A percentile compares a stretch with the other conserved stretches of the same genome.
Conservation (phyloP, 2,329 filamentous ascomycete genomes). For the Botryosphaeria agaves region DNA sequence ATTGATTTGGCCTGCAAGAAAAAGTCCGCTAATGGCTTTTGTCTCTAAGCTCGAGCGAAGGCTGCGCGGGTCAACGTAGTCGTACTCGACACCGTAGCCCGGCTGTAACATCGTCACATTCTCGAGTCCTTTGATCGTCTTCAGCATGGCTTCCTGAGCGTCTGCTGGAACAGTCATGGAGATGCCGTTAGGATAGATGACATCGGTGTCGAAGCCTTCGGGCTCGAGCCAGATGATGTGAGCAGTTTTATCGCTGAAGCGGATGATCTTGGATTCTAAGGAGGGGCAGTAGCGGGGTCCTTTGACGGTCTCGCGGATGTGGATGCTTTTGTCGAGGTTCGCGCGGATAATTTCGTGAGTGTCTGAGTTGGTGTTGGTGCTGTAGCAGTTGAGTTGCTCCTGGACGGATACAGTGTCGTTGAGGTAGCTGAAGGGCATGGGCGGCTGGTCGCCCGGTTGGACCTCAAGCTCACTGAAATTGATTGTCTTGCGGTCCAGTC, state of each 20-base stretch:
- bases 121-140: constrained; percentile 75
- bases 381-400: constrained; percentile 71
- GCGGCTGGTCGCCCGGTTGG: constrained; percentile 71
- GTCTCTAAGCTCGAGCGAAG: constrained; percentile 84
- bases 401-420: constrained; percentile 62
- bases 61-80: constrained; percentile 88
- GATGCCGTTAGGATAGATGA: constrained; percentile 91
- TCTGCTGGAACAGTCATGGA: constrained; percentile 92
- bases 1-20: constrained; percentile 91
- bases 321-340: constrained; percentile 90
- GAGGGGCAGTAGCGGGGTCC: constrained; percentile 93
- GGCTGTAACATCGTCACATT: constrained; percentile 83
- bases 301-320: constrained; percentile 88
- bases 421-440: constrained; percentile 80
- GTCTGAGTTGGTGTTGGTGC: constrained; percentile 69
- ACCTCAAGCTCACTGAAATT: constrained; percentile 54
- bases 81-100: constrained; percentile 95
- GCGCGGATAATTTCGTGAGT: constrained; percentile 71
- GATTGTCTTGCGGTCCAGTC: constrained; percentile 67
- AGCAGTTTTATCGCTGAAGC: constrained; percentile 60
- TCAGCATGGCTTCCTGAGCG: constrained; percentile 70
- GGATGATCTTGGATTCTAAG: constrained; percentile 81
- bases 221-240: constrained; percentile 97
- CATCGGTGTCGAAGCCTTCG: constrained; percentile 76
- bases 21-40: constrained; percentile 76